Percentiles rank a stretch among this genome's conserved stretches.
Evolutionary conservation across 2,329 filamentous ascomycete species (phyloP).

Genomic region (Aureobasidium uvarum): DNA sequence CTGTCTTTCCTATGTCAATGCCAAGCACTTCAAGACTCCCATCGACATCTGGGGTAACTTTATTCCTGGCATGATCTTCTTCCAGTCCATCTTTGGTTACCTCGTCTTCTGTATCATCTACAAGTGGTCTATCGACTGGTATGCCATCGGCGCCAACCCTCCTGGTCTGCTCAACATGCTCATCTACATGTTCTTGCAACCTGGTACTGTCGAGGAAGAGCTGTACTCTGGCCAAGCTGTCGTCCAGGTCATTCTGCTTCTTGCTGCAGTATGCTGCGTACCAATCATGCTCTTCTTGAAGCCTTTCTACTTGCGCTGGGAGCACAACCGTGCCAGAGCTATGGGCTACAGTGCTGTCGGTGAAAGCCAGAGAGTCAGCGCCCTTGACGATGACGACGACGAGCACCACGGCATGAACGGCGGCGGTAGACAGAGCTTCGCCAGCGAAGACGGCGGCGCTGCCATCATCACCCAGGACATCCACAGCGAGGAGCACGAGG

Average conservation of each 20-base stretch:
- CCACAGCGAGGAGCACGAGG: slow-evolving; percentile 78
- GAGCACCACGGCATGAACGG: slow-evolving; percentile 52
- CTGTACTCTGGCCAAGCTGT: slow-evolving; percentile 74
- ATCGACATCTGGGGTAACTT: slow-evolving; percentile 99
- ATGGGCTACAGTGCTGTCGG: slow-evolving; percentile 91
- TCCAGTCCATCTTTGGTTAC: slow-evolving; percentile 98
- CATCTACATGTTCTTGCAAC: slow-evolving; percentile 98
- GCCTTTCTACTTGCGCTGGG: slow-evolving; percentile 89
- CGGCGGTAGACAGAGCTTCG: slow-evolving; percentile 64
- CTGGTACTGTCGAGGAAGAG: slow-evolving; percentile 69
- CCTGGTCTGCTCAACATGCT: slow-evolving; percentile 97
- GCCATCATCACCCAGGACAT: slow-evolving; percentile 89
- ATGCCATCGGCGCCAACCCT: slow-evolving; percentile 62
- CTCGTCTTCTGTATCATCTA: slow-evolving; percentile 91
- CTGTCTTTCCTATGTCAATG: slow-evolving; percentile 89
- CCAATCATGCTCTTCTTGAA: slow-evolving; percentile 91
- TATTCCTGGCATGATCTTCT: slow-evolving; percentile 97
- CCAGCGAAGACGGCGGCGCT: slow-evolving; percentile 71
- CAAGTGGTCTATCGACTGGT: slow-evolving; percentile 96
- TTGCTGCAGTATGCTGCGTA: slow-evolving; percentile 82
- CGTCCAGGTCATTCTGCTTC: slow-evolving; percentile 74
- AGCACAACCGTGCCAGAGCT: slow-evolving; percentile 85
- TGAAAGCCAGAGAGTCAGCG: slow-evolving; percentile 82
- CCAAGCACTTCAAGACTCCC: slow-evolving; percentile 87
- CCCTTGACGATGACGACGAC: slow-evolving; percentile 81